A percentile compares a stretch with the other conserved stretches of the same genome.
These are phyloP conservation scores for Sideroxylon spinosum DNA, from an alignment of 179 eudicot species.

Conservation along the genomic window DNA sequence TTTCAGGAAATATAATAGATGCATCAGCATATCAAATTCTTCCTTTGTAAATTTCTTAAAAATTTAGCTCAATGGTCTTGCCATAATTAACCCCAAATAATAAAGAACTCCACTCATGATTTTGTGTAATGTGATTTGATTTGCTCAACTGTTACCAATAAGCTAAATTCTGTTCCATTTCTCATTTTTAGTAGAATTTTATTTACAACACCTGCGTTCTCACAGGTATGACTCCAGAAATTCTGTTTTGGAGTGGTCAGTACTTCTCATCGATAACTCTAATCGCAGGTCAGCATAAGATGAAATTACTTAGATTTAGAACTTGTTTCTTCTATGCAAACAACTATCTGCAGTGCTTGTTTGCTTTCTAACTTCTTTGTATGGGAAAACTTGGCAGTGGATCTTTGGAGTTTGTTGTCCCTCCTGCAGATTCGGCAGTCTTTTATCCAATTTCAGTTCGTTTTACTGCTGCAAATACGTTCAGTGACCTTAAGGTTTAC, in stretches of 20 bases:
- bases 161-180: background rate
- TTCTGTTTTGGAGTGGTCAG: constrained; percentile 90
- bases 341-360: background rate
- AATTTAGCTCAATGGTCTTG: background rate
- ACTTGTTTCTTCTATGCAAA: background rate
- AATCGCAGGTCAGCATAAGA: constrained; percentile 68
- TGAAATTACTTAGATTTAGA: background rate
- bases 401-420: constrained; percentile 77
- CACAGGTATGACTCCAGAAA: constrained; percentile 84
- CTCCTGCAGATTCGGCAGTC: constrained; percentile 69
- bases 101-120: background rate
- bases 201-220: constrained; percentile 2
- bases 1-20: background rate
- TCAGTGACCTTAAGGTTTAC: constrained; percentile 72
- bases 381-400: constrained; percentile 47
- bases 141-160: background rate
- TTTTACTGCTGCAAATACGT: constrained; percentile 69
- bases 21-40: background rate
- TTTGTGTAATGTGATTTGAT: background rate
- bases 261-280: constrained; percentile 85
- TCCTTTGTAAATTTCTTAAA: background rate
- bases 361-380: background rate
- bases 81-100: background rate
- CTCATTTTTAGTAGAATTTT: background rate
- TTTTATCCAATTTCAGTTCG: constrained; percentile 83